phyloP scores from a whole-genome alignment of 192 early-diverging fungal species.

The Coemansia sp. region DNA sequence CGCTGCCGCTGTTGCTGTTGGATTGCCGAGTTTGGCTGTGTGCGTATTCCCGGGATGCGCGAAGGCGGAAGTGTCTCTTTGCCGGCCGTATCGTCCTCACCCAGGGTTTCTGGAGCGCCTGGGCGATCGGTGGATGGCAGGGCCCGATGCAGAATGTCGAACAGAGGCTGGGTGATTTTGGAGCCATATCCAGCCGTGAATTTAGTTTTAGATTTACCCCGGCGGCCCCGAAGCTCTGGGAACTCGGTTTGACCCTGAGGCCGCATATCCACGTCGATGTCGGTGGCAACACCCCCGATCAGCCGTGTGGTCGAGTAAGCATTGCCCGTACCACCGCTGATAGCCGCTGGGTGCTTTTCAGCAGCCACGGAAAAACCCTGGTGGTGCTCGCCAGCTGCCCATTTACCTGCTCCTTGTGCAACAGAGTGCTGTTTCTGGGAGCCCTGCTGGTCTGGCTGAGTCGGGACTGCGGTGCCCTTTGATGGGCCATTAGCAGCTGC shows the following conservation, averaged over 20 bases:
- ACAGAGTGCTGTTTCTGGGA: too few relatives aligned
- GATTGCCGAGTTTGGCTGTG: background rate
- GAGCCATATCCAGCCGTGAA: constrained; percentile 13
- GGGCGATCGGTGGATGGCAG: background rate
- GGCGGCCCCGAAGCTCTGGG: constrained; percentile 29
- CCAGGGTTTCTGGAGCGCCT: background rate
- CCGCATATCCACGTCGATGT: constrained; percentile 26
- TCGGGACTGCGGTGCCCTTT: background rate
- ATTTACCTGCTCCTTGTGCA: background rate
- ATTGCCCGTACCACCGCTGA: background rate
- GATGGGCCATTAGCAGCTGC: background rate
- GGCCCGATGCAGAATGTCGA: constrained; percentile 29
- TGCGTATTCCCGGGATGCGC: constrained; percentile 40
- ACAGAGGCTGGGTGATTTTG: constrained; percentile 22
- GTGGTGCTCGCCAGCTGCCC: background rate
- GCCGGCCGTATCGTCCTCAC: background rate
- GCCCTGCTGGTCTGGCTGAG: background rate
- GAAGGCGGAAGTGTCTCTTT: constrained; percentile 11
- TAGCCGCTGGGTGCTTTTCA: background rate
- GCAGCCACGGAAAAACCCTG: background rate
- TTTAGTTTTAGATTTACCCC: constrained; percentile 16
- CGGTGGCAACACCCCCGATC: constrained; percentile 36
- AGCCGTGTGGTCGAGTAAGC: constrained; percentile 29
- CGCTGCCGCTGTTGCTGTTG: too few relatives aligned
- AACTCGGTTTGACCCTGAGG: constrained; percentile 34